Evolutionary conservation across 495 filamentous ascomycete species (phyloP).

Genomic region (Diplogelasinospora grovesii): DNA sequence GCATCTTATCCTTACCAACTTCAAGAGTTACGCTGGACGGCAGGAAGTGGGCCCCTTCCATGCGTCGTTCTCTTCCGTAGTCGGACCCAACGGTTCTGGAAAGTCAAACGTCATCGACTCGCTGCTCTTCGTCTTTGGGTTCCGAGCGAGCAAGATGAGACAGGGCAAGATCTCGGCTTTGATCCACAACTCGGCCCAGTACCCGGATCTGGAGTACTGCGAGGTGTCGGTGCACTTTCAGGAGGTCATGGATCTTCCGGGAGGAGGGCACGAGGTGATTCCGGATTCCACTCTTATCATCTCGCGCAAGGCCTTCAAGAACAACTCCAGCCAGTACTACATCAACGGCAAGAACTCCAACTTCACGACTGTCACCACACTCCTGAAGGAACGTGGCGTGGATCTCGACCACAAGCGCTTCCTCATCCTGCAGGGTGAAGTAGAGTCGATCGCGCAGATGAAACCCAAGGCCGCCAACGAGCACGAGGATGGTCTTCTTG

Average conservation of each 20-base stretch:
- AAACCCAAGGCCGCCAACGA: constrained; percentile 92
- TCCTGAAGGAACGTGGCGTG: constrained; percentile 83
- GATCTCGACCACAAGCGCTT: constrained; percentile 98
- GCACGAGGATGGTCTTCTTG: constrained; percentile 90
- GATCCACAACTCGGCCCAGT: constrained; percentile 89
- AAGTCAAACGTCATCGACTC: constrained; percentile 99
- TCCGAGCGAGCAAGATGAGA: constrained; percentile 97
- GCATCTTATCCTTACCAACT: constrained; percentile 82
- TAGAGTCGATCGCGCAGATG: constrained; percentile 99
- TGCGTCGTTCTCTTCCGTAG: constrained; percentile 95
- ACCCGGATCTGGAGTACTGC: constrained; percentile 78
- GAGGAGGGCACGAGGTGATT: constrained; percentile 64
- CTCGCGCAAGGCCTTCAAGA: constrained; percentile 91
- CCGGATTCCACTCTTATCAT: constrained; percentile 79
- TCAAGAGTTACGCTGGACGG: constrained; percentile 95
- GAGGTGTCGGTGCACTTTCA: constrained; percentile 95
- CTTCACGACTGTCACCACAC: constrained; percentile 80
- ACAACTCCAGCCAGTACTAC: constrained; percentile 96
- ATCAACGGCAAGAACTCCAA: constrained; percentile 84
- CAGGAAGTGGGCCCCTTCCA: constrained; percentile 97
- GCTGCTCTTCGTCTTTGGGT: constrained; percentile 94
- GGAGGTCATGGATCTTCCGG: constrained; percentile 81
- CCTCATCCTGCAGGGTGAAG: constrained; percentile 93
- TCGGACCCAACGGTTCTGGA: constrained; percentile 94
- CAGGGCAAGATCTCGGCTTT: constrained; percentile 97